These are phyloP conservation scores for Prunus mongolica DNA, from an alignment of 306 rosid genomes.

Conservation along the genomic window DNA sequence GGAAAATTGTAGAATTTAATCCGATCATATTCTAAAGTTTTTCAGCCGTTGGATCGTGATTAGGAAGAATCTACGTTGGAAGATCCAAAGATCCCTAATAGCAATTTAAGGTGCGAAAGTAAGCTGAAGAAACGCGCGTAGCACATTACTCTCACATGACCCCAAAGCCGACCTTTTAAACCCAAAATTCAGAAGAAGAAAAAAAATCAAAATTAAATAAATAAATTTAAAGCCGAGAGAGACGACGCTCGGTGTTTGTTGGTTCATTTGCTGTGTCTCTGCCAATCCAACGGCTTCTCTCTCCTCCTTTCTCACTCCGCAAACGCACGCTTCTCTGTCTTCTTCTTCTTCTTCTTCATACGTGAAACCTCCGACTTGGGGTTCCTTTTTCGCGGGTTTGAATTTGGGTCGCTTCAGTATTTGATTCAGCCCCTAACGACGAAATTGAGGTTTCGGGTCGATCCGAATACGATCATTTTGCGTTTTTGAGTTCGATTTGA, in stretches of 20 bases:
- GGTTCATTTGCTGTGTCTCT: neutral
- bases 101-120: neutral
- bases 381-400: conserved; percentile 1
- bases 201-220: neutral
- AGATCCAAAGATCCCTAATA: neutral
- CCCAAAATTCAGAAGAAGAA: neutral
- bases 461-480: conserved; percentile 1
- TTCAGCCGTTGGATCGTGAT: neutral
- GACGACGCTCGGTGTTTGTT: neutral
- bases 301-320: neutral
- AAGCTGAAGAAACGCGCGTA: neutral
- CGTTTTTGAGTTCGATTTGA: conserved; percentile 2
- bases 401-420: neutral
- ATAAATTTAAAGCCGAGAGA: neutral
- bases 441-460: neutral
- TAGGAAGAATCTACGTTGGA: neutral
- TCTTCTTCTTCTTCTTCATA: neutral
- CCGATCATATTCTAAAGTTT: neutral
- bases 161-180: neutral
- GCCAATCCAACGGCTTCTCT: conserved; percentile 1
- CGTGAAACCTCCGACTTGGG: neutral
- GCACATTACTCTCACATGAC: neutral
- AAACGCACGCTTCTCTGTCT: conserved; percentile 2
- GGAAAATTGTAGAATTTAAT: neutral
- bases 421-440: neutral